Conservation (phyloP, 176 grass and related monocot genomes). For the Aegilops umbellulata region DNA sequence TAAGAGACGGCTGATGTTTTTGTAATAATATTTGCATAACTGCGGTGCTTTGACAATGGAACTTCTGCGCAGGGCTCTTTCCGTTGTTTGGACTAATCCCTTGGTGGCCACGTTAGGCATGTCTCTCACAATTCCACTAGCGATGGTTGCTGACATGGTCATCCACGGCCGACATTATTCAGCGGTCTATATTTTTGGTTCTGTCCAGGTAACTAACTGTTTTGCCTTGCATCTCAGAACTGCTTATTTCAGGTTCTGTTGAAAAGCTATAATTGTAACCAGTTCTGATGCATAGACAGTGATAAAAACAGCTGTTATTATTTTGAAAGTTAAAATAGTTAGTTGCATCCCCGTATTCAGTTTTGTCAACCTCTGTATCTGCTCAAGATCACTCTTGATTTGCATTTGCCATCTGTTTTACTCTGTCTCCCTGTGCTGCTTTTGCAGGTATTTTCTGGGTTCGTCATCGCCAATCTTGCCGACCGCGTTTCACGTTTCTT, state of each 20-base stretch:
- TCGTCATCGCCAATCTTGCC: conserved; percentile 82
- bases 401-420: conserved; percentile 10
- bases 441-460: conserved; percentile 93
- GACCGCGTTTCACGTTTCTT: conserved; percentile 66
- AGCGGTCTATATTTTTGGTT: conserved; percentile 87
- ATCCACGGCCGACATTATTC: conserved; percentile 96
- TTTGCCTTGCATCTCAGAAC: not conserved
- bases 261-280: not conserved
- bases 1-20: not conserved
- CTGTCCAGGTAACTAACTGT: conserved; percentile 61
- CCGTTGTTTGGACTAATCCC: conserved; percentile 95
- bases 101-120: conserved; percentile 96
- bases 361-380: not conserved
- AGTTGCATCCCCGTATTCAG: not conserved
- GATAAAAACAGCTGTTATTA: not conserved
- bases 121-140: conserved; percentile 95
- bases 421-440: not conserved
- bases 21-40: not conserved
- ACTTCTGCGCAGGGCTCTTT: conserved; percentile 70
- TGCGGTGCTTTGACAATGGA: not conserved
- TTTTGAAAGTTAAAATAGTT: not conserved
- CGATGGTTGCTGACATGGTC: conserved; percentile 96
- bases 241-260: not conserved
- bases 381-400: not conserved
- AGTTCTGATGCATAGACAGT: not conserved